Conservation (phyloP, 257 asterid species). For the Coffea canephora region DNA sequence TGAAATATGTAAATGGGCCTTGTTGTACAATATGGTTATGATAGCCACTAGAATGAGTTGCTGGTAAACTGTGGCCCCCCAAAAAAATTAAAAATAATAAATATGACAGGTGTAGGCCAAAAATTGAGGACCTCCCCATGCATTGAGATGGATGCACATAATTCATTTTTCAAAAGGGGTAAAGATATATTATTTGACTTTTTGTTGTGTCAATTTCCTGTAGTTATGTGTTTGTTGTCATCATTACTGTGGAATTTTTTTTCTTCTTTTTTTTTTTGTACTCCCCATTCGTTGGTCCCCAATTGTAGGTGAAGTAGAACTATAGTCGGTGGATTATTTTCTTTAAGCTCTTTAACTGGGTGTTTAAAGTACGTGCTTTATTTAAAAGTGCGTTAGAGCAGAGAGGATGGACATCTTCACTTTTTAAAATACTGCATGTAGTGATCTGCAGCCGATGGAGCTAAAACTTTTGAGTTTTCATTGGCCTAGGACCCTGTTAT, state of each 20-base stretch:
- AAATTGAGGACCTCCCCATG: background rate
- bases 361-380: background rate
- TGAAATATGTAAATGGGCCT: background rate
- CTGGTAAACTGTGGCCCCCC: background rate
- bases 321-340: background rate
- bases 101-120: background rate
- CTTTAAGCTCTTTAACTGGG: background rate
- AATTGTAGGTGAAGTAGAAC: background rate
- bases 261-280: too few relatives aligned
- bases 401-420: background rate
- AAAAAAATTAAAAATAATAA: too few relatives aligned
- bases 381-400: background rate
- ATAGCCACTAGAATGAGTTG: background rate
- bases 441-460: background rate
- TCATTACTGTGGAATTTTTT: too few relatives aligned
- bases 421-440: background rate
- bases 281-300: background rate
- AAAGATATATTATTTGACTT: too few relatives aligned
- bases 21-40: background rate
- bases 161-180: background rate
- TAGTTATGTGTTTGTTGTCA: background rate
- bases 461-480: background rate
- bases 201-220: background rate
- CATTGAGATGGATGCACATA: background rate
- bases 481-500: background rate